Evolutionary conservation across 305 asterid species (phyloP).

Genomic region (Rubia tinctorum): DNA sequence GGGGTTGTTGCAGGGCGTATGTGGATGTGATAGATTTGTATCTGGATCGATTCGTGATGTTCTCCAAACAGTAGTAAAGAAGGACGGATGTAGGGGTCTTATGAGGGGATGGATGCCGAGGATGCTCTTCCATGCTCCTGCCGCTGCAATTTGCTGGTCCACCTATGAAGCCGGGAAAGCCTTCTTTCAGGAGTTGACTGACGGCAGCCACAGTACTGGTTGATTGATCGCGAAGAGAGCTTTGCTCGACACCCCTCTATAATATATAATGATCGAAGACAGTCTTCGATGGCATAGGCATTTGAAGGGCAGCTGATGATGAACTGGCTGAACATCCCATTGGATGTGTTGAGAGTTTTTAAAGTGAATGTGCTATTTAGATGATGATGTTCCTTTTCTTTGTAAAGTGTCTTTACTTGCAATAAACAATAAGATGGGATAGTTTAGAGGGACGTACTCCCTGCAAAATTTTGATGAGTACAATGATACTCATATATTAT

Average conservation of each 20-base stretch:
- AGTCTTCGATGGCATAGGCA: neutral
- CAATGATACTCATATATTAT: neutral
- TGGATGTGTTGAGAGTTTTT: slow-evolving; percentile 3
- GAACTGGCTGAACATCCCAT: slow-evolving; percentile 7
- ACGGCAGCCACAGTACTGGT: slow-evolving; percentile 29
- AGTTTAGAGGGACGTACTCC: neutral
- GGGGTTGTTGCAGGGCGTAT: slow-evolving; percentile 67
- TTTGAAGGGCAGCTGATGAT: neutral
- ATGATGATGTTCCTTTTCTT: neutral
- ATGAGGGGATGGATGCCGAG: slow-evolving; percentile 96
- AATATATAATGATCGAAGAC: neutral
- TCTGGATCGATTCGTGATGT: slow-evolving; percentile 76
- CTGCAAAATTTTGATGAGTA: slow-evolving; percentile 3
- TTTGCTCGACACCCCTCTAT: neutral
- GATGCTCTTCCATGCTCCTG: slow-evolving; percentile 99
- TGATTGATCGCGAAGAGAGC: slow-evolving; percentile 22
- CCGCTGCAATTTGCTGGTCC: slow-evolving; percentile 99
- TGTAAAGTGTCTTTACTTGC: slow-evolving; percentile 6
- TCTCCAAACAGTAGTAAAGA: slow-evolving; percentile 59
- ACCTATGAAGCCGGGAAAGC: slow-evolving; percentile 87
- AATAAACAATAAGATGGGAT: slow-evolving; percentile 7
- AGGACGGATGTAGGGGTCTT: slow-evolving; percentile 90
- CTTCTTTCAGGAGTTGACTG: slow-evolving; percentile 62
- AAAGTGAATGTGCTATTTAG: neutral
- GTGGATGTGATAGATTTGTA: slow-evolving; percentile 90